Evolutionary conservation across 495 filamentous ascomycete species (phyloP).

Genomic region (Hypomontagnella submonticulosa): DNA sequence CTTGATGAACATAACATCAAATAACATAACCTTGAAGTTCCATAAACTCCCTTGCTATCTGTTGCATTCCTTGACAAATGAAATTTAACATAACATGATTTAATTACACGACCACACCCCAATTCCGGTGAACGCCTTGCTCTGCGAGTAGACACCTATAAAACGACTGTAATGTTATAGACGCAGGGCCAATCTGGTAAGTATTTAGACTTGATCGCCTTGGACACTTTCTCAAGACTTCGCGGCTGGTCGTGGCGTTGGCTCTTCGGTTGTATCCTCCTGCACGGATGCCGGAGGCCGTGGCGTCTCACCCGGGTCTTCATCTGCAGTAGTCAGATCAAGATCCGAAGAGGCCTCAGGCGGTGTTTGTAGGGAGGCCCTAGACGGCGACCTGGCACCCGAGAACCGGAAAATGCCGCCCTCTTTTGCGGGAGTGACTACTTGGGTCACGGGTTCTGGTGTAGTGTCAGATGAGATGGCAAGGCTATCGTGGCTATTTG

Average conservation of each 20-base stretch:
- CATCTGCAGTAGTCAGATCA: conserved; percentile 2
- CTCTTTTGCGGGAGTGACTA: conserved; percentile 54
- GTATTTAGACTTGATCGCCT: conserved; percentile 11
- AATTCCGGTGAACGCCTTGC: conserved; percentile 45
- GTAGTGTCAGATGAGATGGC: conserved; percentile 60
- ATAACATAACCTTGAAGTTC: conserved; percentile 19
- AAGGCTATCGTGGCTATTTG: conserved; percentile 89
- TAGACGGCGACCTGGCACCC: conserved; percentile 18
- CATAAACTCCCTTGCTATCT: conserved; percentile 44
- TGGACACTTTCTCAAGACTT: conserved; percentile 29
- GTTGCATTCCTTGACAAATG: conserved; percentile 33
- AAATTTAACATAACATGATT: conserved; percentile 39
- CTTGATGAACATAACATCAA: neutral
- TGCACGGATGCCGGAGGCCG: conserved; percentile 23
- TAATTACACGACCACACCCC: conserved; percentile 21
- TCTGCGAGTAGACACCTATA: conserved; percentile 31
- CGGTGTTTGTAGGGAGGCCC: conserved; percentile 27
- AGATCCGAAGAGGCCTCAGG: conserved; percentile 33
- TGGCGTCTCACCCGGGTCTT: conserved; percentile 40
- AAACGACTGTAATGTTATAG: conserved; percentile 32
- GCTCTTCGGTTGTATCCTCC: conserved; percentile 33
- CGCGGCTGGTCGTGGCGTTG: conserved; percentile 33
- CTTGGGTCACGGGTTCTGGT: conserved; percentile 53
- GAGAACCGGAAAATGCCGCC: conserved; percentile 29
- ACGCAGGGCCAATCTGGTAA: neutral